These are phyloP conservation scores for Globisporangium okanoganense DNA, from an alignment of 352 stramenopile species.

Conservation along the genomic window DNA sequence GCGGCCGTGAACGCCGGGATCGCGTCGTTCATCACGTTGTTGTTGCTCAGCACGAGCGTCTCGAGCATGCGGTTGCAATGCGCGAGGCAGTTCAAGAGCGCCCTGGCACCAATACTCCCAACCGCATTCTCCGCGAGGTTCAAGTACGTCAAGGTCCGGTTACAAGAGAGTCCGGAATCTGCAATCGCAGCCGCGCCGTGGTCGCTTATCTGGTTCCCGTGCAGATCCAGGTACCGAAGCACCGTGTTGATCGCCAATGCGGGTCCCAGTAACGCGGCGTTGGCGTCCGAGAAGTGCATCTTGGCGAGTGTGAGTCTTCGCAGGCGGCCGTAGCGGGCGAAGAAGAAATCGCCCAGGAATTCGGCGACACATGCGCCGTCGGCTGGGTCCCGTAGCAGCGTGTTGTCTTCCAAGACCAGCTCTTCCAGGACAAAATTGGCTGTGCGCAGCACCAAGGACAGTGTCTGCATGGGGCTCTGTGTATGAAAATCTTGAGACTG, in stretches of 20 bases:
- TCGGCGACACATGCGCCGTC: constrained; percentile 33
- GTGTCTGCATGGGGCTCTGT: constrained; percentile 25
- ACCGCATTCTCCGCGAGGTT: constrained; percentile 65
- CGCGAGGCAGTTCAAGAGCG: constrained; percentile 41
- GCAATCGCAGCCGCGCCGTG: constrained; percentile 34
- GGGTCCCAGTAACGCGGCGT: constrained; percentile 28
- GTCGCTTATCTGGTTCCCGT: constrained; percentile 54
- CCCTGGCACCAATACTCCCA: constrained; percentile 36
- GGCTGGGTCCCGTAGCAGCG: constrained; percentile 20
- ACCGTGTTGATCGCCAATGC: constrained; percentile 60
- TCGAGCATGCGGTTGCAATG: constrained; percentile 32
- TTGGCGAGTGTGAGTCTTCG: constrained; percentile 34
- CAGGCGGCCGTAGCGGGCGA: constrained; percentile 61
- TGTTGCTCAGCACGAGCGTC: constrained; percentile 58
- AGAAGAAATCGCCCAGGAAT: constrained; percentile 71
- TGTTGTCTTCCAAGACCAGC: constrained; percentile 55
- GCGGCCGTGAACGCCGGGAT: constrained; percentile 23
- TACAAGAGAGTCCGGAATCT: constrained; percentile 31
- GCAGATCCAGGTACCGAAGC: constrained; percentile 47
- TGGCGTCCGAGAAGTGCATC: constrained; percentile 42
- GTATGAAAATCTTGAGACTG: background rate
- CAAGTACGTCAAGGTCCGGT: constrained; percentile 40
- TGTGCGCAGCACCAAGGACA: constrained; percentile 37
- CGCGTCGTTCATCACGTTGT: constrained; percentile 54
- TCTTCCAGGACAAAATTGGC: constrained; percentile 63